Evolutionary conservation across 2,329 filamentous ascomycete species (phyloP), one percentile per base, ranked within the genome.

Genomic region (Orbilia javanica): DNA sequence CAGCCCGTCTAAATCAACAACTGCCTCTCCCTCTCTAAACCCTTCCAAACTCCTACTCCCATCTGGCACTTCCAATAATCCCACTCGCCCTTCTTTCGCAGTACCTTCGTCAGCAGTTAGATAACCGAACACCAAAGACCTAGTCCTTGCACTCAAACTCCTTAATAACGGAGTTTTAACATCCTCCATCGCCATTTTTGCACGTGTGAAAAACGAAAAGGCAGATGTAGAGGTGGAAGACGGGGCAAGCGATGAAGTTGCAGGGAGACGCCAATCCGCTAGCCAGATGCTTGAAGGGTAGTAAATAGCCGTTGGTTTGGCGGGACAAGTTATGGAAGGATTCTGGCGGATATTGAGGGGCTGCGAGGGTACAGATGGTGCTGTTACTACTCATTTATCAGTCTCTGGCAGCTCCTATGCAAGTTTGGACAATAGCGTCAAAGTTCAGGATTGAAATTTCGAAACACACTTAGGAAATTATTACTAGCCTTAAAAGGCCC

Each of bases 211-310:
- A 44, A 78, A 78, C 8, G 52, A 55, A 13, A 31, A 62, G 4
- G 55, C 20, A n/a, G 66, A 53, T 29, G 39, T 20, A 4, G 44
- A 31, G 1, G 50, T 65, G 1, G 66, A 65, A 5, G 62, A 63
- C 4, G 74, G 62, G 11, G 62, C 20, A 20, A 78, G 22, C 3
- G 67, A 36, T 8, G 52, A 66, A 3, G 53, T 46, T 4, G 34
- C 27, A 18, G 74, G 67, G 15, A 72, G 18, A n/a, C 74, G 74
- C 74, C 74, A 72, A 27, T 70, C 62, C 4, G 67, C 52, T 22
- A 78, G 53, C 74, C 67, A 78, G 22, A 78, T 50, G 15, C 44
- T 63, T 6, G 67, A 64, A 8, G 74, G 74, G 13, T 46, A 39
- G 46, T 78, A 72, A 8, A 63, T 34, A 5, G 74, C 74, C 4